phyloP scores from a whole-genome alignment of 1,284 basidiomycete species.

The Peniophora sp. region DNA sequence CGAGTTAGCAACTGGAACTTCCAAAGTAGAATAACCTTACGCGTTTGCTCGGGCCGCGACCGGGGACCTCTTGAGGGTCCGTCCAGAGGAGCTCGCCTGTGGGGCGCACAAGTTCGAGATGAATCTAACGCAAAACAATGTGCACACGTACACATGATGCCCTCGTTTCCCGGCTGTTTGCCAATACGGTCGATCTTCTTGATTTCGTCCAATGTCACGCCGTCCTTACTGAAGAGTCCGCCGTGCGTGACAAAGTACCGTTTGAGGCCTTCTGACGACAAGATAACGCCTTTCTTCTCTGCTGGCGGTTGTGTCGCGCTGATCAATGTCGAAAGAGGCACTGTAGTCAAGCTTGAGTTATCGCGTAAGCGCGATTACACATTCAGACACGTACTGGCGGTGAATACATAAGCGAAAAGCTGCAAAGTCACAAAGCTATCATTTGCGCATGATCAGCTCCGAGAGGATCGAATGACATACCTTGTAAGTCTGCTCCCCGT shows the following conservation, averaged over 20 bases:
- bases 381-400: constrained; percentile 58
- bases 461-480: constrained; percentile 22
- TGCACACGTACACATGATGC: constrained; percentile 77
- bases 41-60: constrained; percentile 95
- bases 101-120: neutral
- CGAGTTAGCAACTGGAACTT: constrained; percentile 1
- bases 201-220: constrained; percentile 89
- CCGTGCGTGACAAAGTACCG: constrained; percentile 96
- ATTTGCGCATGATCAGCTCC: neutral
- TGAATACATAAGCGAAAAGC: constrained; percentile 91
- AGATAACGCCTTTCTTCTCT: constrained; percentile 44
- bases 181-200: constrained; percentile 83
- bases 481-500: constrained; percentile 88
- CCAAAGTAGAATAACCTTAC: constrained; percentile 31
- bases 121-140: constrained; percentile 1
- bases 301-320: constrained; percentile 60
- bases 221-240: constrained; percentile 92
- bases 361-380: too few relatives aligned
- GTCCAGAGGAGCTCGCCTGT: constrained; percentile 74
- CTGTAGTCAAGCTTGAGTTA: too few relatives aligned
- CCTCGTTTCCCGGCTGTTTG: constrained; percentile 89
- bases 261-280: constrained; percentile 80
- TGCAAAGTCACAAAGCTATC: too few relatives aligned
- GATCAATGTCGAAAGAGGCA: constrained; percentile 87
- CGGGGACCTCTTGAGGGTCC: constrained; percentile 85